Conservation (phyloP, 2,329 filamentous ascomycete genomes). For the Exophiala xenobiotica region DNA sequence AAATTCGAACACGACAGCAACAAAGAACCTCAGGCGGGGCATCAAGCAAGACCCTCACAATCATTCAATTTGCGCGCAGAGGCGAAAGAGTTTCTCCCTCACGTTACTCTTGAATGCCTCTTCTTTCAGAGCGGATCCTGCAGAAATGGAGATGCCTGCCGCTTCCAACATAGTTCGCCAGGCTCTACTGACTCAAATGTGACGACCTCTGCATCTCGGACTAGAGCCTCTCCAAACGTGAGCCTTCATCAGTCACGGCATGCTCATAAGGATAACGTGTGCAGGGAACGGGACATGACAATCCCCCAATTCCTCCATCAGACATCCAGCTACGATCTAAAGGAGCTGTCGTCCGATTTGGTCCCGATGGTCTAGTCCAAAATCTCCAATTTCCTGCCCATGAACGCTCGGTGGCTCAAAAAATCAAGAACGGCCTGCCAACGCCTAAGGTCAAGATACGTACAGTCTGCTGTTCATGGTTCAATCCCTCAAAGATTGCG, state of each 20-base stretch:
- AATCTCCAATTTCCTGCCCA: conserved; percentile 4
- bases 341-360: conserved; percentile 6
- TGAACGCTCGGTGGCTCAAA: not conserved
- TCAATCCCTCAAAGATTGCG: conserved; percentile 12
- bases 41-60: not conserved
- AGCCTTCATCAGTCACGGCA: not conserved
- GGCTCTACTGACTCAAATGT: not conserved
- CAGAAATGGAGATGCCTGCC: conserved; percentile 1
- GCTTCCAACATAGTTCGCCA: not conserved
- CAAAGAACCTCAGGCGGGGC: not conserved
- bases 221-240: too few species aligned
- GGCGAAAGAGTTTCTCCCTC: not conserved
- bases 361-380: conserved; percentile 6
- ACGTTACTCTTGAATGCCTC: not conserved
- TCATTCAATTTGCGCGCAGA: not conserved
- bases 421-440: not conserved
- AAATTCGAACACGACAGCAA: conserved; percentile 4
- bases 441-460: not conserved
- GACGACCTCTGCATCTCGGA: too few species aligned
- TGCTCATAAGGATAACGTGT: not conserved
- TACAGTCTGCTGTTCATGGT: conserved; percentile 18
- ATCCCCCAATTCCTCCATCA: not conserved
- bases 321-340: not conserved
- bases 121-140: not conserved
- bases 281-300: not conserved